These are phyloP conservation scores for Colletotrichum sp. DNA, from an alignment of 2,329 filamentous ascomycete species.

Conservation along the genomic window DNA sequence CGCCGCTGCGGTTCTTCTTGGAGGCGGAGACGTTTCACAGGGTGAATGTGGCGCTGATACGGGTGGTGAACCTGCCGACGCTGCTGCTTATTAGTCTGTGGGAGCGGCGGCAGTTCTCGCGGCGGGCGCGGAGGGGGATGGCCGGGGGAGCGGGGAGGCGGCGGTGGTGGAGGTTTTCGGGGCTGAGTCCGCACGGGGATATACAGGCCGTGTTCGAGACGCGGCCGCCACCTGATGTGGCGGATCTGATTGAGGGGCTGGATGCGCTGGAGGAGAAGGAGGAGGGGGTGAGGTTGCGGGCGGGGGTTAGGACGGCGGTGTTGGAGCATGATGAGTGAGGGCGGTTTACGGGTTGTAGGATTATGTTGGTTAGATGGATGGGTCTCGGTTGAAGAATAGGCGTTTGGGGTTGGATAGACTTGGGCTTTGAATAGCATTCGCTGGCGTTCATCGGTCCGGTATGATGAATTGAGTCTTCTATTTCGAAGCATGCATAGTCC, in stretches of 20 bases:
- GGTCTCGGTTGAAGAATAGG: not conserved
- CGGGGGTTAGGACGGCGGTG: not conserved
- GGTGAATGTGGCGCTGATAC: slow-evolving; percentile 70
- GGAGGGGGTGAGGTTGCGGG: not conserved
- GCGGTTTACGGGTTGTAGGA: not conserved
- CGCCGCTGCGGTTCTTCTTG: slow-evolving; percentile 69
- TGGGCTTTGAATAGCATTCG: not conserved
- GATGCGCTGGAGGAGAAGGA: slow-evolving; percentile 5
- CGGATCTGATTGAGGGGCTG: slow-evolving; percentile 32
- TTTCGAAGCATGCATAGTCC: not conserved
- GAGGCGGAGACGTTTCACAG: slow-evolving; percentile 72
- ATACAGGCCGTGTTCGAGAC: slow-evolving; percentile 65
- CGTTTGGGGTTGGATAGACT: not conserved
- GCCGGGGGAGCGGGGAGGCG: not conserved
- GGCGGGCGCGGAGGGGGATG: slow-evolving; percentile 46
- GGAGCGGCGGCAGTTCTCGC: slow-evolving; percentile 56
- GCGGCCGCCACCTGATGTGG: slow-evolving; percentile 53
- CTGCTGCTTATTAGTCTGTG: slow-evolving; percentile 65
- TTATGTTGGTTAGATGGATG: not conserved
- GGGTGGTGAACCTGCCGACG: slow-evolving; percentile 66
- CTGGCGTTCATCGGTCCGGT: not conserved
- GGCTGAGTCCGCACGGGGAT: slow-evolving; percentile 61
- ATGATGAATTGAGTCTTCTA: not conserved
- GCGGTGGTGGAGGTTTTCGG: slow-evolving; percentile 28
- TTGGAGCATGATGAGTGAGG: slow-evolving; percentile 4